A percentile compares a stretch with the other conserved stretches of the same genome.
These are phyloP conservation scores for Pseudogymnoascus sp. DNA, from an alignment of 2,329 filamentous ascomycete species.

Conservation along the genomic window DNA sequence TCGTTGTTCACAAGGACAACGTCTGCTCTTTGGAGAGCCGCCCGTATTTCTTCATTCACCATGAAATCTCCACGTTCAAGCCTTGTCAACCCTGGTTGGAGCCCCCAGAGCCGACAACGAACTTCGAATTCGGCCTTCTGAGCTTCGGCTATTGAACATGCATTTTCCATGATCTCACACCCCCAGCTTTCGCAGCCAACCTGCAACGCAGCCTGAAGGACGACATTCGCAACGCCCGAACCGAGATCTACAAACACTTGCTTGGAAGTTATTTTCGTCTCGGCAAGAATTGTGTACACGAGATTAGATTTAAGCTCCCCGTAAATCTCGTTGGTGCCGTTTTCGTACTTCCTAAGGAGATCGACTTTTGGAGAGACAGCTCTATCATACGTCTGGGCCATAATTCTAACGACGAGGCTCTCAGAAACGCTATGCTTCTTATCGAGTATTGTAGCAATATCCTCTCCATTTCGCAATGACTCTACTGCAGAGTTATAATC, in stretches of 20 bases:
- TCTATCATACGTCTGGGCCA: conserved; percentile 82
- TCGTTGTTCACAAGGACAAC: conserved; percentile 98
- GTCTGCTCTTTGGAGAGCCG: conserved; percentile 73
- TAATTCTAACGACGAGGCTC: conserved; percentile 68
- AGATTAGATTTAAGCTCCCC: conserved; percentile 85
- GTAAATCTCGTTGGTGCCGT: conserved; percentile 88
- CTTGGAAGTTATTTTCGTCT: conserved; percentile 66
- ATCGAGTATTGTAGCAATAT: conserved; percentile 63
- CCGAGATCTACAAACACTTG: conserved; percentile 92
- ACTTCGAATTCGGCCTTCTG: conserved; percentile 77
- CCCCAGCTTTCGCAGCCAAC: conserved; percentile 93
- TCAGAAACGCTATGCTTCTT: conserved; percentile 59
- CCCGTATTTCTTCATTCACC: conserved; percentile 58
- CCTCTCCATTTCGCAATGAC: conserved; percentile 57
- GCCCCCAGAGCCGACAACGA: conserved; percentile 83
- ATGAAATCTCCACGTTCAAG: conserved; percentile 81
- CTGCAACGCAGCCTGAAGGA: conserved; percentile 86
- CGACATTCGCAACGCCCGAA: conserved; percentile 92
- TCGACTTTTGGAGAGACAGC: conserved; percentile 87
- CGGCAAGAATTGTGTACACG: conserved; percentile 69
- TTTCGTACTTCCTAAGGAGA: conserved; percentile 73
- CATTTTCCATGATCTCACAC: conserved; percentile 91
- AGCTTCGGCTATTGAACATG: conserved; percentile 69
- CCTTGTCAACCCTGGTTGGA: conserved; percentile 68
- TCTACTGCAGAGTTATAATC: conserved; percentile 70